phyloP scores from a whole-genome alignment of 306 rosid species.

The Ormosia emarginata region DNA sequence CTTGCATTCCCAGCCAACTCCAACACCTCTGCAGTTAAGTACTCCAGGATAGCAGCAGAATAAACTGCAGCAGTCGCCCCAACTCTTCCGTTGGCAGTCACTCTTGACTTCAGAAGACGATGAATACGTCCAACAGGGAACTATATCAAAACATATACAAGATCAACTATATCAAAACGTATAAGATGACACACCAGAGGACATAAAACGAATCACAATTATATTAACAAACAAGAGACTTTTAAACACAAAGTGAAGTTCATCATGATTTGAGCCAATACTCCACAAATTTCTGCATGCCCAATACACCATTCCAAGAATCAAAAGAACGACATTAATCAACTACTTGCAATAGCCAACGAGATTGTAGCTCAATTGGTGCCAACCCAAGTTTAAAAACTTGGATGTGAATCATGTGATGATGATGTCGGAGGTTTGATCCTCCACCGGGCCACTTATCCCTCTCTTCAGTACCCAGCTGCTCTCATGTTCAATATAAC shows the following conservation, averaged over 20 bases:
- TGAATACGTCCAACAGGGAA: constrained; percentile 59
- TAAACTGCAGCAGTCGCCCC: constrained; percentile 67
- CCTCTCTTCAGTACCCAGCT: background rate
- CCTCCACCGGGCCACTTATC: background rate
- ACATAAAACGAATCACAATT: background rate
- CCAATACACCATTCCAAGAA: background rate
- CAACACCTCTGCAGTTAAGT: constrained; percentile 62
- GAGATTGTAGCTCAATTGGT: background rate
- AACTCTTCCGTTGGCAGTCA: constrained; percentile 48
- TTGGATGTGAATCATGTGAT: background rate
- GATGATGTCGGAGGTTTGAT: background rate
- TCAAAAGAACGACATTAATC: background rate
- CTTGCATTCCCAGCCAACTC: constrained; percentile 69
- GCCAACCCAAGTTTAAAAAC: background rate
- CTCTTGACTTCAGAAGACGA: constrained; percentile 51
- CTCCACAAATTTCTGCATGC: background rate
- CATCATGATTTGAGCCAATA: background rate
- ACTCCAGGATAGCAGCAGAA: constrained; percentile 67
- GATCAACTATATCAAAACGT: constrained; percentile 34
- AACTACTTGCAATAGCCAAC: background rate
- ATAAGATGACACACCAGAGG: background rate
- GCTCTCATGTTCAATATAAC: background rate
- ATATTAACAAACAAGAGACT: background rate
- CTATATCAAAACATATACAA: constrained; percentile 20
- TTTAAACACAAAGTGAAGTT: background rate